Percentiles rank a stretch among this genome's conserved stretches.
phyloP scores from a whole-genome alignment of 2,329 filamentous ascomycete species.

The Trichoderma asperellum region DNA sequence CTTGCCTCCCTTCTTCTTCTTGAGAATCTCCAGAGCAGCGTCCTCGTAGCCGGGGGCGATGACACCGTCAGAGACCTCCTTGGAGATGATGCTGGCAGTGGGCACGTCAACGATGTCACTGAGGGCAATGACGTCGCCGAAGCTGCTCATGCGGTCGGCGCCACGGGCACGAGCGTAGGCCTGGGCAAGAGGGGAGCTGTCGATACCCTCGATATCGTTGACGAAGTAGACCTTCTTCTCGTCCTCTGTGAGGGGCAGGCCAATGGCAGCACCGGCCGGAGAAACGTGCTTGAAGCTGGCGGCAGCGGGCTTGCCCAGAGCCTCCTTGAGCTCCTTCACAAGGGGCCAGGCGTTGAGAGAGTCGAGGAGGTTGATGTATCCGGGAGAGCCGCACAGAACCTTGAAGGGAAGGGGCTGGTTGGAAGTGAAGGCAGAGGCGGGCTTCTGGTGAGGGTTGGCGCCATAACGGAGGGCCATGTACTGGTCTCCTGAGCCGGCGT shows the following conservation, averaged over 20 bases:
- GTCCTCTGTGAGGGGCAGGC: conserved; percentile 79
- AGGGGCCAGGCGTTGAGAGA: conserved; percentile 95
- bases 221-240: conserved; percentile 99
- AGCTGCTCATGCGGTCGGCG: conserved; percentile 98
- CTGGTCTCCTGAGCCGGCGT: conserved; percentile 82
- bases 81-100: conserved; percentile 96
- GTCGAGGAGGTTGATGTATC: conserved; percentile 97
- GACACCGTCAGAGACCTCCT: conserved; percentile 96
- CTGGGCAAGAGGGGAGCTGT: conserved; percentile 83
- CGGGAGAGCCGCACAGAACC: conserved; percentile 84
- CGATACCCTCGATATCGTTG: conserved; percentile 88
- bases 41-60: conserved; percentile 86
- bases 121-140: conserved; percentile 93
- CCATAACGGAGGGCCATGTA: conserved; percentile 89
- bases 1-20: conserved; percentile 97
- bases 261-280: conserved; percentile 92
- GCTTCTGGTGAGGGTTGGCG: conserved; percentile 97
- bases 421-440: conserved; percentile 79
- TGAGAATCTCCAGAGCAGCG: conserved; percentile 86
- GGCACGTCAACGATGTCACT: conserved; percentile 88
- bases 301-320: conserved; percentile 84
- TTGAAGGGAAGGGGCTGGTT: conserved; percentile 87
- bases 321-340: conserved; percentile 92
- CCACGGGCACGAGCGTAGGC: conserved; percentile 95
- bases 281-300: conserved; percentile 99